These are phyloP conservation scores for Danielia oregonensis DNA, from an alignment of 805 yeast genomes.

Conservation along the genomic window DNA sequence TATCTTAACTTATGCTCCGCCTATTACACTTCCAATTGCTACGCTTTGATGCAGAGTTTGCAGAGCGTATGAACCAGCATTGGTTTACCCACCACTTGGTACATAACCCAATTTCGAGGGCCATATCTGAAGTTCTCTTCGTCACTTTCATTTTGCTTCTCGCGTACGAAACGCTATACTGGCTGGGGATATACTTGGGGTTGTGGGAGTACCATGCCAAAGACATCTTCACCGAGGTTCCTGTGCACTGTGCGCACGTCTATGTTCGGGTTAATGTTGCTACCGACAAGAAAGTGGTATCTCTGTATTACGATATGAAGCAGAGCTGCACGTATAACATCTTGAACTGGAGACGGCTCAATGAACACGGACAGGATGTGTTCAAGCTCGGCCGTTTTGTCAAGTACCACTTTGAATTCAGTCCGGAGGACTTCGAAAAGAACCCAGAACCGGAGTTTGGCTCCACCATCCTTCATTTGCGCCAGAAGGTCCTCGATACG, in stretches of 20 bases:
- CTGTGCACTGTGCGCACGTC: slow-evolving; percentile 76
- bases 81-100: slow-evolving; percentile 12
- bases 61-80: slow-evolving; percentile 5
- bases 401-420: slow-evolving; percentile 69
- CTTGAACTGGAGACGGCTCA: slow-evolving; percentile 11
- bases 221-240: slow-evolving; percentile 66
- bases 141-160: slow-evolving; percentile 14
- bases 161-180: slow-evolving; percentile 40
- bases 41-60: slow-evolving; percentile 11
- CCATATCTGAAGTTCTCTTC: slow-evolving; percentile 14
- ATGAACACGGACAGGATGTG: slow-evolving; percentile 14
- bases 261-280: slow-evolving; percentile 49
- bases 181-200: slow-evolving; percentile 39
- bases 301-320: slow-evolving; percentile 27
- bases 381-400: slow-evolving; percentile 25
- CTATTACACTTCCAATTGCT: not conserved
- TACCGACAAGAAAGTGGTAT: slow-evolving; percentile 16
- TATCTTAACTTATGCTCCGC: too few species aligned
- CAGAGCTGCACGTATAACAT: slow-evolving; percentile 24
- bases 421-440: slow-evolving; percentile 71
- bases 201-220: slow-evolving; percentile 51
- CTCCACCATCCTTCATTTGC: slow-evolving; percentile 59
- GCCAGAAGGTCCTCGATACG: slow-evolving; percentile 52
- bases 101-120: slow-evolving; percentile 14
- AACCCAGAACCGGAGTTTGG: slow-evolving; percentile 64